Evolutionary conservation across 495 filamentous ascomycete species (phyloP), one percentile per base, ranked within the genome.

Genomic region (Acidomyces sp.): DNA sequence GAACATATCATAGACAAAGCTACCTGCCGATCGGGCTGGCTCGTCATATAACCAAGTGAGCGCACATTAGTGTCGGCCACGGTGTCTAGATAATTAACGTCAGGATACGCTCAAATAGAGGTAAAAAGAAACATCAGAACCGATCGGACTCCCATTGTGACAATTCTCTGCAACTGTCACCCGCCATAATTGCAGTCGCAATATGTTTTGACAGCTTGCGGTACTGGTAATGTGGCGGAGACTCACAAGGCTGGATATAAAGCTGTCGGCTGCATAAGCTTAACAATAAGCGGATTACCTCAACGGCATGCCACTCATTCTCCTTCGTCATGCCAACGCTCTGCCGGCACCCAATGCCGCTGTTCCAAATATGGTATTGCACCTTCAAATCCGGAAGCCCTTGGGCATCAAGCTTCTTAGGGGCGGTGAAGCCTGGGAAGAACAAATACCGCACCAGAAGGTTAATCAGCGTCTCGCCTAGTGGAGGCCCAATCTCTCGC

Each of bases 351-450:
- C 90, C 90, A 33, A 99, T 88, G 18, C 90, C 90, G 51, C 81
- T 95, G 60, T 95, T 85, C 90, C 90, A 99, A 51, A 99, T 96
- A 25, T 85, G 78, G 63, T 85, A 93, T 11, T 81, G 82, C 27
- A 94, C 79, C 57, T 93, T 94, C 48, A 69, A 68, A 16, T 46
- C 39, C n/a, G 51, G 47, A 25, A 41, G 17, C 11, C 46, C 51
- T 5, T 51, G 26, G 12, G 31, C 24, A 26, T 51, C 48, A 3
- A 34, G 25, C 55, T 81, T 83, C 32, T 64, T 57, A 0, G 87
- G 86, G 6, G 95, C 69, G 0, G 86, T 93, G 56, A 99, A 82
- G 31, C 81, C 82, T 16, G 82, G 75, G 57, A 82, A 93, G 70
- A 97, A 99, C 12, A 96, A 69, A 36, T 96, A 62, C 53, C 95